phyloP scores from a whole-genome alignment of 495 filamentous ascomycete genomes.

The Penicillium bovifimosum region DNA sequence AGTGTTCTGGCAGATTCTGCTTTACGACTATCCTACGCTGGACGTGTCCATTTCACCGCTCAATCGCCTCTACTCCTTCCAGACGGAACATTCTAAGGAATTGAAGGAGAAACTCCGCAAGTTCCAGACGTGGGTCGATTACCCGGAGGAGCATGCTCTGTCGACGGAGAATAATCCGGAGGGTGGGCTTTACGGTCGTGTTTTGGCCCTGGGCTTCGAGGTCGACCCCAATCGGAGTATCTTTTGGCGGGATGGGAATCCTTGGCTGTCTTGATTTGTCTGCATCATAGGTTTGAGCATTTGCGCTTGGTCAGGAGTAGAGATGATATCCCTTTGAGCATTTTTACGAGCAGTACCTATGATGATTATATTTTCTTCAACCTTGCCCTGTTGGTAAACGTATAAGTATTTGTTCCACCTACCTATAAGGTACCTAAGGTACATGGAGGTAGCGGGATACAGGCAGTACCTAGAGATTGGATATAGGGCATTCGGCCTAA shows the following conservation, averaged over 20 bases:
- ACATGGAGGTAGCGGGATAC: too few species aligned
- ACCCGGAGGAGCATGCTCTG: conserved; percentile 12
- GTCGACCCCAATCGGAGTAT: conserved; percentile 7
- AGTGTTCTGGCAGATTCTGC: conserved; percentile 9
- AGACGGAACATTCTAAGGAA: background rate
- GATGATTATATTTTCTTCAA: background rate
- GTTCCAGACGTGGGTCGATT: conserved; percentile 10
- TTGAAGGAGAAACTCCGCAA: conserved; percentile 1
- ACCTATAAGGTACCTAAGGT: too few species aligned
- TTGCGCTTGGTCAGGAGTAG: background rate
- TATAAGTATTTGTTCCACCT: too few species aligned
- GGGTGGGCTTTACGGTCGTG: conserved; percentile 19
- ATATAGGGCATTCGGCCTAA: too few species aligned
- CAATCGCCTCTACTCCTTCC: conserved; percentile 22
- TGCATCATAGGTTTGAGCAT: background rate
- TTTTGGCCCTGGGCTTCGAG: conserved; percentile 13
- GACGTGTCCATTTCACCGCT: conserved; percentile 17
- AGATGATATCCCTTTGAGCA: conserved; percentile 2
- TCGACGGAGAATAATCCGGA: conserved; percentile 8
- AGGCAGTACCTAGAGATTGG: too few species aligned
- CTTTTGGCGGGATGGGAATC: conserved; percentile 11
- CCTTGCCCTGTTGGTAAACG: too few species aligned
- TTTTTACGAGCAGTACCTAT: background rate
- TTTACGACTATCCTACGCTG: conserved; percentile 3
- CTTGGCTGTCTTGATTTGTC: conserved; percentile 6